These are phyloP conservation scores for Phaseolus coccineus DNA, from an alignment of 331 rosid species.

Conservation along the genomic window DNA sequence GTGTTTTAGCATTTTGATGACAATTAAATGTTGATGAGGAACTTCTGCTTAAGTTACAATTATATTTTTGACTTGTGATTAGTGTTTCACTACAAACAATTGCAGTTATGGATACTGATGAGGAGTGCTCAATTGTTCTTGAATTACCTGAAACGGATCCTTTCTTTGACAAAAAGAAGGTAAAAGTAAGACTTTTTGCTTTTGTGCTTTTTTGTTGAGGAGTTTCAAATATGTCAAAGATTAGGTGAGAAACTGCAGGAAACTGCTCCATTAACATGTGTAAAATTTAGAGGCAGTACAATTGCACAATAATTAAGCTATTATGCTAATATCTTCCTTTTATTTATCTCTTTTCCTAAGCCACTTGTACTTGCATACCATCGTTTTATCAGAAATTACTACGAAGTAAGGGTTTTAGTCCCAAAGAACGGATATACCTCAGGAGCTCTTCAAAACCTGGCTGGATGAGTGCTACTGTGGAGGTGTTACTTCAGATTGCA, in stretches of 20 bases:
- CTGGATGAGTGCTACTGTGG: slow-evolving; percentile 52
- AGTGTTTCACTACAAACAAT: slow-evolving; percentile 51
- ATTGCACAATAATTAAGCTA: slow-evolving; percentile 19
- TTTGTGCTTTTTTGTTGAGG: slow-evolving; percentile 13
- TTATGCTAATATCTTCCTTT: not conserved
- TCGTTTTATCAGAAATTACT: slow-evolving; percentile 62
- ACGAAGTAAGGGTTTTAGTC: slow-evolving; percentile 61
- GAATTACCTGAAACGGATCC: slow-evolving; percentile 68
- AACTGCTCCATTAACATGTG: slow-evolving; percentile 18
- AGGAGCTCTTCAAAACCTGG: slow-evolving; percentile 46
- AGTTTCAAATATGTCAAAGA: slow-evolving; percentile 28
- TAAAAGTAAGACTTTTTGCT: slow-evolving; percentile 30
- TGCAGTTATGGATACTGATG: slow-evolving; percentile 43
- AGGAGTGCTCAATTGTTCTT: slow-evolving; percentile 61
- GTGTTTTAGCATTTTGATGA: slow-evolving; percentile 11
- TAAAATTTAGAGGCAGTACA: slow-evolving; percentile 17
- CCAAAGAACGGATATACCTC: slow-evolving; percentile 63
- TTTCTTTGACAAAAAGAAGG: slow-evolving; percentile 73
- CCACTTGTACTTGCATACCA: slow-evolving; percentile 28
- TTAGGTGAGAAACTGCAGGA: not conserved
- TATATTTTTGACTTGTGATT: slow-evolving; percentile 31
- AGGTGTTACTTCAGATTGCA: slow-evolving; percentile 65
- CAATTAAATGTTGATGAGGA: slow-evolving; percentile 10
- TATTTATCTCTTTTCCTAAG: slow-evolving; percentile 30
- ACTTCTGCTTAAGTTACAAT: slow-evolving; percentile 15